phyloP scores from a whole-genome alignment of 805 yeast species.

The Lachancea sp. region DNA sequence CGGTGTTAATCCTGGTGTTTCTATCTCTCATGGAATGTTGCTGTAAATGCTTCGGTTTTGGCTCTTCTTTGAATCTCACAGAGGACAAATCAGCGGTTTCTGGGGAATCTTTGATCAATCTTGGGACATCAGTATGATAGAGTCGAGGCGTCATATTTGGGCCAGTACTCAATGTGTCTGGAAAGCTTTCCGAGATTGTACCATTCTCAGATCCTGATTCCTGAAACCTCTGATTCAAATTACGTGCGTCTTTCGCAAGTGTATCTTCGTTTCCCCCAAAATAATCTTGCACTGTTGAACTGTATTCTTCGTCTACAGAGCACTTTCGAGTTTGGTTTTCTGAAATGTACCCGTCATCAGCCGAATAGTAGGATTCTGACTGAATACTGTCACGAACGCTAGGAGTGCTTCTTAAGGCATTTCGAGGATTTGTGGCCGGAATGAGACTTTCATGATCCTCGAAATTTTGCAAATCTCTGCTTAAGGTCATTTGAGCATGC shows the following conservation, averaged over 20 bases:
- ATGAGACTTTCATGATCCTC: background rate
- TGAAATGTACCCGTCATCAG: slow-evolving; percentile 1
- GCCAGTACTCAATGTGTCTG: background rate
- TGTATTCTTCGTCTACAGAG: background rate
- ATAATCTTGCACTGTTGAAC: background rate
- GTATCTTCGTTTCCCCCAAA: no score
- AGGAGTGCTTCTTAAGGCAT: background rate
- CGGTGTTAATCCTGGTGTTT: background rate
- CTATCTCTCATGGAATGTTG: background rate
- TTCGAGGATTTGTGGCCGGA: background rate
- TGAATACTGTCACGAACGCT: background rate
- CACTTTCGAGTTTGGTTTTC: no score
- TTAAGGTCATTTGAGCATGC: background rate
- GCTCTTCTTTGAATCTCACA: background rate
- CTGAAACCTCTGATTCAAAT: no score
- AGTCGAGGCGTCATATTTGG: background rate
- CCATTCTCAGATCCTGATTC: background rate
- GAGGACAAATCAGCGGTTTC: background rate
- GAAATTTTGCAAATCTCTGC: background rate
- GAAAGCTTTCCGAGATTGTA: background rate
- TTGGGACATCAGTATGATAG: background rate
- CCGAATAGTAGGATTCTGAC: background rate
- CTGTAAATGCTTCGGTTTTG: background rate
- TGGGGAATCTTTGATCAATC: background rate
- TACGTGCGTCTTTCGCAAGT: no score